A percentile compares a stretch with the other conserved stretches of the same genome.
Conservation (phyloP, 2,329 filamentous ascomycete genomes). For the Cercospora sojina region DNA sequence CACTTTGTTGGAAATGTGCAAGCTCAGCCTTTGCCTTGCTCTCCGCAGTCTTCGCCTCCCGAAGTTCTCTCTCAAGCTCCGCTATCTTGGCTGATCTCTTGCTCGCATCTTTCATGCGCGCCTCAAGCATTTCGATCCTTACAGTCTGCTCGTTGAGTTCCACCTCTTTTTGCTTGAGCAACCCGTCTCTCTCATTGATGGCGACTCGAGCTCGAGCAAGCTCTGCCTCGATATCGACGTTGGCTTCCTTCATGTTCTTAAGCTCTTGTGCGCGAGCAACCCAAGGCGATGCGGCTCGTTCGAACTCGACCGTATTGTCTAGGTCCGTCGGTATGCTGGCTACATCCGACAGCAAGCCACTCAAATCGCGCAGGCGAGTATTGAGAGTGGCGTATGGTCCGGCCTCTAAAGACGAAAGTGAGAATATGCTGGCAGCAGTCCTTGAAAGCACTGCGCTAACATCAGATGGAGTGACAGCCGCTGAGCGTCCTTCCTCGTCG, state of each 20-base stretch:
- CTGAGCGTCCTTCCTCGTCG: constrained; percentile 68
- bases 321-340: constrained; percentile 57
- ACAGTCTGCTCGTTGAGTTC: constrained; percentile 83
- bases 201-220: constrained; percentile 77
- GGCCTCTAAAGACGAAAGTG: constrained; percentile 54
- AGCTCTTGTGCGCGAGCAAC: constrained; percentile 76
- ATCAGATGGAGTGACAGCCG: constrained; percentile 66
- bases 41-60: constrained; percentile 46
- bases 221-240: constrained; percentile 81
- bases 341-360: constrained; percentile 66
- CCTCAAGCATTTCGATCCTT: constrained; percentile 89
- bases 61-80: constrained; percentile 55
- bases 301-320: constrained; percentile 56
- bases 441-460: constrained; percentile 63
- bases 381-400: constrained; percentile 70
- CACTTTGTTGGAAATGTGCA: constrained; percentile 28
- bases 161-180: constrained; percentile 60
- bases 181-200: constrained; percentile 68
- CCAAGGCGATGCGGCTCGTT: constrained; percentile 76
- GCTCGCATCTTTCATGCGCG: constrained; percentile 78
- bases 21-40: constrained; percentile 53
- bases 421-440: constrained; percentile 54
- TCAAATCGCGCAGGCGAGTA: constrained; percentile 64
- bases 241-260: constrained; percentile 75
- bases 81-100: constrained; percentile 70